Evolutionary conservation across 257 asterid species (phyloP), one percentile per base, ranked within the genome.

Genomic region (Lithospermum erythrorhizon): DNA sequence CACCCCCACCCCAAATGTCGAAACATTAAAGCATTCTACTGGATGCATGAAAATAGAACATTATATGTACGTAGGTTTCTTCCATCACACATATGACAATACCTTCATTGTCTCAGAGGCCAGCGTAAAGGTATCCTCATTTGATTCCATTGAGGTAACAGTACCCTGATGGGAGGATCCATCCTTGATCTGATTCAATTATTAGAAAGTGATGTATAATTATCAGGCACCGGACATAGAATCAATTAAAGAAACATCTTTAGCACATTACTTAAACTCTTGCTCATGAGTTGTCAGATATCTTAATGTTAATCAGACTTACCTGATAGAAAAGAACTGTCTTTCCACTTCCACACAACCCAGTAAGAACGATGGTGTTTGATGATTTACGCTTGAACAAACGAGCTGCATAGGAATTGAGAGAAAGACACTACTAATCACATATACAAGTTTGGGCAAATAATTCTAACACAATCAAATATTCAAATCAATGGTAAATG

Each of bases 61-160:
- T 54, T 21, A 22, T 24, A 32, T 16, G 5, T 41, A 22, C 30
- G 49, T 52, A 21, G 9, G 15, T 53, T 6, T n/a, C 14, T 53
- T 19, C 2, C 17, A n/a, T 20, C 23, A 9, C 21, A 20, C 14
- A 53, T 2, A 57, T 30, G 58, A 19, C 19, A 72, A 57, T 80
- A 88, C 94, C 90, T 85, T 87, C 61, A 68, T 70, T 30, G 59
- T 70, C 75, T 91, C 93, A 24, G 94, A 83, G 78, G 79, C 83
- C 57, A 91, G 74, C 19, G 79, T 58, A 63, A 85, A 87, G 59
- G 80, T 78, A 62, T 72, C 95, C 69, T 79, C 87, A 63, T 87
- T 88, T 57, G 94, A 94, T 63, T 91, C 93, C 95, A 86, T 82
- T 30, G 96, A 91, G 27, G 94, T 91, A 68, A 91, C 96, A 60